phyloP scores from a whole-genome alignment of 495 filamentous ascomycete genomes.

The Aspergillus cavernicola region DNA sequence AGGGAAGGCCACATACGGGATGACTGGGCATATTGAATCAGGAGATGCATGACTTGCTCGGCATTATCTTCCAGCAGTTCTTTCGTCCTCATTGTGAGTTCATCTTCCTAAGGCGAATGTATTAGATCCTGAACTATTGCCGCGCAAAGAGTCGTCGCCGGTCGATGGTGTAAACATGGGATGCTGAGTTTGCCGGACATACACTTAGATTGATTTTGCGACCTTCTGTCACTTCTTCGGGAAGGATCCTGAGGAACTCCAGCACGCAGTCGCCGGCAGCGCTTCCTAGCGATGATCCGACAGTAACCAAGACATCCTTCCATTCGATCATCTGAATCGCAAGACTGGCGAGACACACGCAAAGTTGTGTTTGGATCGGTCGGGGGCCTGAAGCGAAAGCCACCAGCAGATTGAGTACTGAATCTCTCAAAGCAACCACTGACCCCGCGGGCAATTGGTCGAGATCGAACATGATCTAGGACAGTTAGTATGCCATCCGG shows the following conservation, averaged over 20 bases:
- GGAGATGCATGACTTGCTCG: conserved; percentile 73
- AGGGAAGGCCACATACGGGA: conserved; percentile 59
- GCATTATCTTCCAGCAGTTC: conserved; percentile 91
- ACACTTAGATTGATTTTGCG: conserved; percentile 98
- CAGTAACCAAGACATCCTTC: conserved; percentile 85
- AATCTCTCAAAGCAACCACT: conserved; percentile 71
- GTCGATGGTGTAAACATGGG: conserved; percentile 18
- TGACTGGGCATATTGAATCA: conserved; percentile 85
- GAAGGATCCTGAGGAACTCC: conserved; percentile 92
- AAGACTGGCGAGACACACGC: conserved; percentile 87
- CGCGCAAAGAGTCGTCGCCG: conserved; percentile 18
- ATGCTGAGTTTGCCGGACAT: conserved; percentile 58
- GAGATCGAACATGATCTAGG: conserved; percentile 76
- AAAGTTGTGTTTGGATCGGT: conserved; percentile 90
- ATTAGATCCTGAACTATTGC: conserved; percentile 44
- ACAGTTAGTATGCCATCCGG: conserved; percentile 26
- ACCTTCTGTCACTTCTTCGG: conserved; percentile 98
- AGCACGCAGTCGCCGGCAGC: conserved; percentile 78
- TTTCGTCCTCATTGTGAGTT: conserved; percentile 72
- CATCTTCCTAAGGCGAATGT: conserved; percentile 73
- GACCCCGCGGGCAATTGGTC: conserved; percentile 79
- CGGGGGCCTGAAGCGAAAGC: conserved; percentile 77
- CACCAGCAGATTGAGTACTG: conserved; percentile 73
- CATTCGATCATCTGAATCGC: conserved; percentile 94
- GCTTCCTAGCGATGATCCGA: conserved; percentile 74